Percentiles rank a stretch among this genome's conserved stretches.
These are phyloP conservation scores for Podospora pseudopauciseta DNA, from an alignment of 495 filamentous ascomycete genomes.

Conservation along the genomic window DNA sequence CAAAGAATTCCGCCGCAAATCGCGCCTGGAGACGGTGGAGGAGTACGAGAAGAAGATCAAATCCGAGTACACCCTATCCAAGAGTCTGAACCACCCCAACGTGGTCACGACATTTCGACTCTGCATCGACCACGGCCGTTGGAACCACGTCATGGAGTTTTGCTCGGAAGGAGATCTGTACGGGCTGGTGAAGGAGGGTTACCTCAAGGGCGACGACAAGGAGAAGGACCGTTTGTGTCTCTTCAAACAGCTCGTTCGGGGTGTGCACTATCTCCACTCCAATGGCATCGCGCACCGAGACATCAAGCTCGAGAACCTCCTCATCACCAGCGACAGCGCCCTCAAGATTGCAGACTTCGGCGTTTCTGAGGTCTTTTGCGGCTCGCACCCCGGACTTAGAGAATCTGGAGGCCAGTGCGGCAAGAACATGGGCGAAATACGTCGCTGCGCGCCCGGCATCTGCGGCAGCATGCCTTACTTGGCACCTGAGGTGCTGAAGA, in stretches of 20 bases:
- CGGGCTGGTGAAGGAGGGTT: constrained; percentile 59
- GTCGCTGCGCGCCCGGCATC: constrained; percentile 65
- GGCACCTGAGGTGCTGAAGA: constrained; percentile 68
- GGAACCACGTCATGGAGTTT: constrained; percentile 85
- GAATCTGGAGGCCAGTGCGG: constrained; percentile 62
- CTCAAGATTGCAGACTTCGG: constrained; percentile 82
- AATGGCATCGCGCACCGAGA: constrained; percentile 78
- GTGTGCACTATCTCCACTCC: constrained; percentile 64
- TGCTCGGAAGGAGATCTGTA: constrained; percentile 72
- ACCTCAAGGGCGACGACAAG: constrained; percentile 57
- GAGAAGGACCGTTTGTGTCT: constrained; percentile 68
- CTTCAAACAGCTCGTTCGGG: constrained; percentile 75
- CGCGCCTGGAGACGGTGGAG: constrained; percentile 54
- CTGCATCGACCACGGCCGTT: constrained; percentile 61
- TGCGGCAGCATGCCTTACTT: constrained; percentile 76
- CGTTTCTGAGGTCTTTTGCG: constrained; percentile 70
- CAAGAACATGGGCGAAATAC: constrained; percentile 59
- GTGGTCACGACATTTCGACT: constrained; percentile 70
- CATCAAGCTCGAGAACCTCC: constrained; percentile 75
- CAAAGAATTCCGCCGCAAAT: constrained; percentile 70
- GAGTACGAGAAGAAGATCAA: constrained; percentile 79
- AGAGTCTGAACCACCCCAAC: constrained; percentile 73
- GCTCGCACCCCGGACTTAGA: constrained; percentile 66
- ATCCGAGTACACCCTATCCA: constrained; percentile 73
- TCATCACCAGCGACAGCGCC: constrained; percentile 63